Evolutionary conservation across 345 rosid species (phyloP), one percentile per base, ranked within the genome.

Genomic region (Bruguiera parviflora): DNA sequence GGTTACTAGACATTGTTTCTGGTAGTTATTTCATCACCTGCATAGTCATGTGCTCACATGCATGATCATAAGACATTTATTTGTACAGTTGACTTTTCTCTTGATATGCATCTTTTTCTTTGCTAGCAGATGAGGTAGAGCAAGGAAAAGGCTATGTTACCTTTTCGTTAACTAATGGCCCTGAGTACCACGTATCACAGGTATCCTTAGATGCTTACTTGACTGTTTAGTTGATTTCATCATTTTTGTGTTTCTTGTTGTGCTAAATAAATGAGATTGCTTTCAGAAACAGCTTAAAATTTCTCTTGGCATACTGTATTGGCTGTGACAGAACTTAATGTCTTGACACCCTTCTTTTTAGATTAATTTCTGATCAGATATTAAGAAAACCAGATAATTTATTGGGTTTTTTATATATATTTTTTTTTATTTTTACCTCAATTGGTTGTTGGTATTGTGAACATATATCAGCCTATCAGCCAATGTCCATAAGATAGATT

Each of bases 141-240:
- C 79, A 80, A 11, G 76, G 89, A 0, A 87, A 80, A 80, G 99
- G 99, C 43, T 90, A 76, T 60, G 81, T 90, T 73, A 92, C 97
- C 66, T 90, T 96, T 81, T 96, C 98, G 1, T 80, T 96, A 73
- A 88, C 94, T 31, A 96, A 89, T 77, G 99, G 99, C 64, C 98
- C 98, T 19, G 98, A 90, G 73, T 96, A 92, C 78, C 99, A 96
- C 75, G 84, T 96, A 68, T 96, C 99, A 16, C 98, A 96, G 98
- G 99, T 92, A 83, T 57, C 8, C 13, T 43, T 11, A 37, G 18
- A 5, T 15, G 47, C 59, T 68, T 68, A 8, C 53, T 71, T 64
- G 68, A 57, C 55, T 39, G 59, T 63, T 65, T 11, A 43, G 13
- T 29, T 63, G 63, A 39, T 58, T 10, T 25, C 51, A 57, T 19